Evolutionary conservation across 2,329 filamentous ascomycete genomes (phyloP), one percentile per base, ranked within the genome.

Genomic region (Phyllosticta citrichinensis): DNA sequence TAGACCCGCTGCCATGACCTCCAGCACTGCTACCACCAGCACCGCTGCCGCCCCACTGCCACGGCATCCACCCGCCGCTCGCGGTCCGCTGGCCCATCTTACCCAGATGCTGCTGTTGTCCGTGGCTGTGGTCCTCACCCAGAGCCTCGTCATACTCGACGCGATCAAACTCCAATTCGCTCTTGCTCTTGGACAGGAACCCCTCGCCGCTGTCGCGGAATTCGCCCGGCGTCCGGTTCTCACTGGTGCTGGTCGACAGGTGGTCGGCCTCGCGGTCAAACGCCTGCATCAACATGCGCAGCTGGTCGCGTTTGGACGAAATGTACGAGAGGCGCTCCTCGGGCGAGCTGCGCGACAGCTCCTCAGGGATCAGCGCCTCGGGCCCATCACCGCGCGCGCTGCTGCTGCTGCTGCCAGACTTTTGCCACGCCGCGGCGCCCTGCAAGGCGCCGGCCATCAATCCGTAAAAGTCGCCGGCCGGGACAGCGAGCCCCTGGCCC

Each of bases 131-230:
- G 22, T 25, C 40, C 17, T 27, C 40, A 5, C 47, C 56, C 25
- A 77, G 77, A 10, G 81, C 81, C 69, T 92, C 88, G 35, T 86
- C 73, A 30, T 70, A 85, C 64, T 94, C 88, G 66, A 95, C 89
- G 71, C 90, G 89, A 69, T 96, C 91, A 69, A 97, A 97, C 67
- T 96, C 93, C 20, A 83, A 84, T 71, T 96, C 91, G 72, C 89
- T 95, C 65, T 86, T 85, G 69, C 89, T 93, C 76, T 93, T 93
- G 67, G 84, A 87, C 68, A 96, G 75, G 14, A n/a, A 47, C 10
- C 59, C 59, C 2, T 79, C 84, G 63, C 72, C 68, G 65, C 78
- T 80, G n/a, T 80, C 78, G 63, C 71, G 78, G 78, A 63, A 77
- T 30, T 65, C 62, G 75, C 77, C 57, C 80, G 75, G 63, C 79